Conservation (phyloP, 345 rosid species). For the Populus euphratica region DNA sequence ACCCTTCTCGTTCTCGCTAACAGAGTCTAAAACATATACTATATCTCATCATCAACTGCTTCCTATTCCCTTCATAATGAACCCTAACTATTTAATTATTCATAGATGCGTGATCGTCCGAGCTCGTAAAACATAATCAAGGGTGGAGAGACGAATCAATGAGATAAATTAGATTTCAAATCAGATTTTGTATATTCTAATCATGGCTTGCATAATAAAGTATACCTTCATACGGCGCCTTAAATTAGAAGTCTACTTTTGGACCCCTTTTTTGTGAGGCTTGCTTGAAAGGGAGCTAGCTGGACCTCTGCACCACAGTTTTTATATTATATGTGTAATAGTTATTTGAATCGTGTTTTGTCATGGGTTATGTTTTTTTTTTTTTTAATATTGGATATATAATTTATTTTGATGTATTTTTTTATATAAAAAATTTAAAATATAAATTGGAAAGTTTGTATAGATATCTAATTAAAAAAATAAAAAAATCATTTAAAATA, state of each 20-base stretch:
- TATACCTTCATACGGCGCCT: neutral
- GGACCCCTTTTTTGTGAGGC: neutral
- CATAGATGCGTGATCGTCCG: neutral
- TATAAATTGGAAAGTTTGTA: too few species aligned
- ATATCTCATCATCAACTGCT: too few species aligned
- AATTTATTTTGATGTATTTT: too few species aligned
- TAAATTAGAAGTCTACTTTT: neutral
- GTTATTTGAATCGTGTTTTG: too few species aligned
- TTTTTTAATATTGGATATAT: too few species aligned
- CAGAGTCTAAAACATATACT: too few species aligned
- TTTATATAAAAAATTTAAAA: too few species aligned
- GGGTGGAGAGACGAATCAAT: neutral
- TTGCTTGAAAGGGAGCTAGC: slow-evolving; percentile 9
- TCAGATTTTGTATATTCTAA: neutral
- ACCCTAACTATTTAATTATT: neutral
- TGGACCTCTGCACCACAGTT: neutral
- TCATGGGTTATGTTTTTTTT: too few species aligned
- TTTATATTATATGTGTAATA: neutral
- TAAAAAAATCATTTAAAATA: too few species aligned
- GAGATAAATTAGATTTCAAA: neutral
- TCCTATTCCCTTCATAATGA: too few species aligned
- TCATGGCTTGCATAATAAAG: neutral
- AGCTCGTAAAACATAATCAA: neutral
- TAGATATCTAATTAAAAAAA: too few species aligned
- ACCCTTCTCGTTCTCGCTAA: too few species aligned